phyloP scores from a whole-genome alignment of 345 rosid genomes.

The Pugionium dolabratum region DNA sequence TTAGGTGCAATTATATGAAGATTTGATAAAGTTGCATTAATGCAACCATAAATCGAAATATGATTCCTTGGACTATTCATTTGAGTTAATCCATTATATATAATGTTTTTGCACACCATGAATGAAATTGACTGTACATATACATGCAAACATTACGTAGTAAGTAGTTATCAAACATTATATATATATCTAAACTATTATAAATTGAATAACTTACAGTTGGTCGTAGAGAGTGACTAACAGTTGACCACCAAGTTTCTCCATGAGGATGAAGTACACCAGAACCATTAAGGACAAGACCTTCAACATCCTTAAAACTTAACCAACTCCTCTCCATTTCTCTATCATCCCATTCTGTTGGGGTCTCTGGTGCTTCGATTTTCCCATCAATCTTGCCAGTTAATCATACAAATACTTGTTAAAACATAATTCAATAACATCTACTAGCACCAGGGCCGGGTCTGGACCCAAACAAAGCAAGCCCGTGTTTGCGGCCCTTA shows the following conservation, averaged over 20 bases:
- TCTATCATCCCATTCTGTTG: neutral
- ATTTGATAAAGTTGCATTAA: conserved; percentile 26
- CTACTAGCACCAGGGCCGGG: no score
- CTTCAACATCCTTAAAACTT: conserved; percentile 15
- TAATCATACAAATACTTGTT: no score
- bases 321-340: neutral
- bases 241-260: conserved; percentile 29
- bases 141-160: no score
- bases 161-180: no score
- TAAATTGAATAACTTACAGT: neutral
- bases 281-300: conserved; percentile 22
- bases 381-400: conserved; percentile 29
- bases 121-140: conserved; percentile 14
- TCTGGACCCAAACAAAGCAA: no score
- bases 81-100: conserved; percentile 28
- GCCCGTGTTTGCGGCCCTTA: no score
- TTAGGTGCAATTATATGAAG: conserved; percentile 21
- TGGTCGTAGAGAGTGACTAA: neutral
- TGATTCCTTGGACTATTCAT: conserved; percentile 34
- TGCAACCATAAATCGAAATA: conserved; percentile 9
- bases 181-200: no score
- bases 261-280: conserved; percentile 29
- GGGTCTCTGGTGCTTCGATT: conserved; percentile 8
- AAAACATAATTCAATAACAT: no score
- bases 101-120: neutral